These are phyloP conservation scores for Telfairia occidentalis DNA, from an alignment of 331 rosid genomes.

Conservation along the genomic window DNA sequence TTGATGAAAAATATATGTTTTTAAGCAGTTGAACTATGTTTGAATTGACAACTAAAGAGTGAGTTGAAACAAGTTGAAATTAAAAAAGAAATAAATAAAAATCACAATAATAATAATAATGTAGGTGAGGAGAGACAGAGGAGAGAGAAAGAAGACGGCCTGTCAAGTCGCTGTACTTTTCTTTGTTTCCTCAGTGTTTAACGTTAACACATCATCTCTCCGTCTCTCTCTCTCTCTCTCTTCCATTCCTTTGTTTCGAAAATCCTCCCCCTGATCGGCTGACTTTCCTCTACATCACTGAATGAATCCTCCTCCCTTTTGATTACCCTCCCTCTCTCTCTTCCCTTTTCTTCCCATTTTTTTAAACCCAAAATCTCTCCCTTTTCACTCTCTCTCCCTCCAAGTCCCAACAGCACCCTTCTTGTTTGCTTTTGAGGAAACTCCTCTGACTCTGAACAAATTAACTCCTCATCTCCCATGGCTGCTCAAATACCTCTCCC, in stretches of 20 bases:
- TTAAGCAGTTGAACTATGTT: no score
- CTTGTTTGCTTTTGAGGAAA: conserved; percentile 32
- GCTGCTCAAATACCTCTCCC: background rate
- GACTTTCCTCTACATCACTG: background rate
- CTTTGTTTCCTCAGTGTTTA: conserved; percentile 38
- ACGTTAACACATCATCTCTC: conserved; percentile 64
- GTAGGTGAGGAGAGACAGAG: no score
- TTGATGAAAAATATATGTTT: no score
- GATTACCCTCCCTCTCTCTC: background rate
- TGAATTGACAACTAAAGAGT: no score
- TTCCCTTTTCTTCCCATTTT: background rate
- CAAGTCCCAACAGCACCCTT: conserved; percentile 36
- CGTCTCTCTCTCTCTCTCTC: conserved; percentile 20
- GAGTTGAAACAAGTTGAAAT: no score
- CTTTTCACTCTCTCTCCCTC: background rate
- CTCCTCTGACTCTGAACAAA: background rate
- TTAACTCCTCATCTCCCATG: background rate
- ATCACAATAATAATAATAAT: no score
- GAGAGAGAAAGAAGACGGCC: conserved; percentile 29
- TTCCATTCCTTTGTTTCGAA: background rate
- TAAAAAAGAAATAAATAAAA: no score
- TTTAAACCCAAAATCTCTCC: background rate
- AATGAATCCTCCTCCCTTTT: conserved; percentile 6
- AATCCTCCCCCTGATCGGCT: background rate
- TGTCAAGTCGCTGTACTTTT: conserved; percentile 59